Evolutionary conservation across 2,329 filamentous ascomycete species (phyloP).

Genomic region (Elsinoe batatas): DNA sequence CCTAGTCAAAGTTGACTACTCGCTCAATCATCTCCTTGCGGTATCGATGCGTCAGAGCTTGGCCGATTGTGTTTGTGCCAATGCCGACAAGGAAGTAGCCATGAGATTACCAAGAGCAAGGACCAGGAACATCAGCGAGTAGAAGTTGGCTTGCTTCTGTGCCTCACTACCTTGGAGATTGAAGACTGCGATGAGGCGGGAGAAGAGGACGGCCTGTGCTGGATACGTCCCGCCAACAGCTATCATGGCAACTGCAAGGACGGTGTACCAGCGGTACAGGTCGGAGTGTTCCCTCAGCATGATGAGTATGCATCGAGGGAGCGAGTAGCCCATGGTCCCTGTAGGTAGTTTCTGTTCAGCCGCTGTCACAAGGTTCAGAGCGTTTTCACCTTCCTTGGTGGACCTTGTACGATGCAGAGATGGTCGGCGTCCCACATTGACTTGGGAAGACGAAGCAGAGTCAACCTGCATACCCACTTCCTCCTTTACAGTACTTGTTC

Average conservation of each 20-base stretch:
- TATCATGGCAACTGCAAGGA: conserved; percentile 19
- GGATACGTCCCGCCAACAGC: conserved; percentile 35
- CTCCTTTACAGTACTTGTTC: conserved; percentile 16
- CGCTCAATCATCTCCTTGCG: conserved; percentile 27
- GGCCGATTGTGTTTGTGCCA: conserved; percentile 36
- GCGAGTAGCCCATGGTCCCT: conserved; percentile 23
- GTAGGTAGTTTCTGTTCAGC: background rate
- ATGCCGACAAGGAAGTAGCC: conserved; percentile 40
- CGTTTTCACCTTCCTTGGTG: background rate
- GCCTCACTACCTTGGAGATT: conserved; percentile 31
- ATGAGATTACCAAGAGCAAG: conserved; percentile 39
- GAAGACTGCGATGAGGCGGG: conserved; percentile 40
- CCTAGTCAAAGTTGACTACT: conserved; percentile 23
- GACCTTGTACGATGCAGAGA: background rate
- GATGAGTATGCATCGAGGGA: conserved; percentile 28
- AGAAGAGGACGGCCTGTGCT: conserved; percentile 42
- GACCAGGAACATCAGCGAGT: conserved; percentile 47
- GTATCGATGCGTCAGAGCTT: conserved; percentile 31
- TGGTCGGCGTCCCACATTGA: background rate
- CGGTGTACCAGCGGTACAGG: conserved; percentile 31
- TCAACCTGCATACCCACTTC: background rate
- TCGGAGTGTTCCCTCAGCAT: conserved; percentile 29
- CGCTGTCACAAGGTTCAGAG: background rate
- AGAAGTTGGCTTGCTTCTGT: conserved; percentile 39
- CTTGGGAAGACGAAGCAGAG: background rate